Conservation (phyloP, 2,329 filamentous ascomycete genomes). For the Aureobasidium sp. region DNA sequence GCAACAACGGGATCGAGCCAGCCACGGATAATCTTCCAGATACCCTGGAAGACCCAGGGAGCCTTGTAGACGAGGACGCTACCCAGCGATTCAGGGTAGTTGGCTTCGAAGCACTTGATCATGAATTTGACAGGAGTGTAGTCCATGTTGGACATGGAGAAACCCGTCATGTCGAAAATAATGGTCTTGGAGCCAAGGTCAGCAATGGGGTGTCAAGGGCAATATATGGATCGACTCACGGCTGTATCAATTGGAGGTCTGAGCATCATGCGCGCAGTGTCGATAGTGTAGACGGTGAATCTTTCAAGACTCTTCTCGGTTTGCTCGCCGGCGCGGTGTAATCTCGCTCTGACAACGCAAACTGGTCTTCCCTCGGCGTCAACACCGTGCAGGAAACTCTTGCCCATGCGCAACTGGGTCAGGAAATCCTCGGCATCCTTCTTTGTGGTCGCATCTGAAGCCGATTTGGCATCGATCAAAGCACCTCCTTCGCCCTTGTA, state of each 20-base stretch:
- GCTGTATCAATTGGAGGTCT: conserved; percentile 80
- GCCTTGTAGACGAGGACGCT: conserved; percentile 90
- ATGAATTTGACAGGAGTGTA: conserved; percentile 97
- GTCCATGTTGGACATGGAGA: conserved; percentile 63
- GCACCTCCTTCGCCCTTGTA: conserved; percentile 64
- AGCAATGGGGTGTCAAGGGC: neutral
- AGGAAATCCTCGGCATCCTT: conserved; percentile 72
- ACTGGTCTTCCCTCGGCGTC: conserved; percentile 82
- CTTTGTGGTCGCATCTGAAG: conserved; percentile 51
- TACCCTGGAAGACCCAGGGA: conserved; percentile 95
- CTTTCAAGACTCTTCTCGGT: conserved; percentile 73
- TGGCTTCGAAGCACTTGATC: conserved; percentile 98
- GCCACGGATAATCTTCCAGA: conserved; percentile 90
- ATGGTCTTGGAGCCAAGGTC: conserved; percentile 55
- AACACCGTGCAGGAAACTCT: conserved; percentile 82
- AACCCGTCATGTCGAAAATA: conserved; percentile 64
- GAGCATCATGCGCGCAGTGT: conserved; percentile 82
- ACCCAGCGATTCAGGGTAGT: conserved; percentile 90
- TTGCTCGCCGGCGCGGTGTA: conserved; percentile 80
- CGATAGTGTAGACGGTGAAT: conserved; percentile 90
- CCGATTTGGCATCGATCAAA: conserved; percentile 52
- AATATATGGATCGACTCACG: conserved; percentile 48
- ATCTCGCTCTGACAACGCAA: conserved; percentile 72
- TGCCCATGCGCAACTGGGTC: conserved; percentile 77
- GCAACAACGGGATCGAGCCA: conserved; percentile 98